phyloP scores from a whole-genome alignment of 495 filamentous ascomycete genomes.

The Eremomyces bilateralis region DNA sequence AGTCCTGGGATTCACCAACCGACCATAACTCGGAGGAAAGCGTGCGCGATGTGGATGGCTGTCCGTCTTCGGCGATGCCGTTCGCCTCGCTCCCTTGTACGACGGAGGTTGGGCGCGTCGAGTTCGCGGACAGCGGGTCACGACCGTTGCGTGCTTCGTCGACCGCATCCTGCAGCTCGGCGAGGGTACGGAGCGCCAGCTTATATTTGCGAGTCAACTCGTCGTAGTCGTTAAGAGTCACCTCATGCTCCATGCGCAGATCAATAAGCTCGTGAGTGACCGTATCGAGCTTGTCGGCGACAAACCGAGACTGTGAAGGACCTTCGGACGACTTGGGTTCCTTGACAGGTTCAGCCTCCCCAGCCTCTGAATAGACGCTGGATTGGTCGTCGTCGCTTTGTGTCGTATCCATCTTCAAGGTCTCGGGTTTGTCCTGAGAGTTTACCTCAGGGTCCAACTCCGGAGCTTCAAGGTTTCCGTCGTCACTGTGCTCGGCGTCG shows the following conservation, averaged over 20 bases:
- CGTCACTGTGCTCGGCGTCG: background rate
- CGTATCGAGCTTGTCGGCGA: conserved; percentile 81
- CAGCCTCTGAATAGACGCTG: conserved; percentile 2
- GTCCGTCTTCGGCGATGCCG: conserved; percentile 53
- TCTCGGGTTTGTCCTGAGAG: too few species aligned
- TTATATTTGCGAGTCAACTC: conserved; percentile 76
- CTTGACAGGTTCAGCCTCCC: conserved; percentile 3
- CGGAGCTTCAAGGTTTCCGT: background rate
- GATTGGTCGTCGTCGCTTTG: background rate
- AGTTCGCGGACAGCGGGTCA: conserved; percentile 29
- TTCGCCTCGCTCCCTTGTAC: conserved; percentile 63
- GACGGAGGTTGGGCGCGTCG: conserved; percentile 66
- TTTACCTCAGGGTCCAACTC: background rate
- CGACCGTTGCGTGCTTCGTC: conserved; percentile 58
- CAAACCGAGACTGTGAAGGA: conserved; percentile 66
- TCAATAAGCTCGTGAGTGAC: conserved; percentile 86
- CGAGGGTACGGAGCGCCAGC: conserved; percentile 59
- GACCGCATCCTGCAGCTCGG: conserved; percentile 62
- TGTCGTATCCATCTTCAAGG: too few species aligned
- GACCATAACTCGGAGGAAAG: conserved; percentile 93
- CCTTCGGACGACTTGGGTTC: conserved; percentile 31
- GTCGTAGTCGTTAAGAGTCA: conserved; percentile 59
- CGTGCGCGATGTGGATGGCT: conserved; percentile 76
- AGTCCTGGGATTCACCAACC: conserved; percentile 60
- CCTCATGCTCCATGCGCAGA: conserved; percentile 74